Evolutionary conservation across 192 early-diverging fungal species (phyloP), one percentile per base, ranked within the genome.

Genomic region (Linnemannia elongata): DNA sequence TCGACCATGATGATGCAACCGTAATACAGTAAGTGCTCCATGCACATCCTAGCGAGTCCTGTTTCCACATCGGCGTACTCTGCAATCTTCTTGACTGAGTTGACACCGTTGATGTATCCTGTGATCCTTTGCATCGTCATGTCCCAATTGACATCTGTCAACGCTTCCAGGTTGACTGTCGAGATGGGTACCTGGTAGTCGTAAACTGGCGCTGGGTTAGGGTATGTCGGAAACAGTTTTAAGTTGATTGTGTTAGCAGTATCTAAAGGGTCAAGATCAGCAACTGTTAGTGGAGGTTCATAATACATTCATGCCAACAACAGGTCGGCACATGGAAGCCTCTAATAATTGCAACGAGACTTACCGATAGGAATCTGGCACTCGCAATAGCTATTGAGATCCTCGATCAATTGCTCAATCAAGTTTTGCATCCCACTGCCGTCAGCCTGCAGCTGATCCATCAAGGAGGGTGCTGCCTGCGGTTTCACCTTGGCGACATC

Each of bases 11-110:
- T 93, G 38, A 98, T 95, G 78, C 97, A 98, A 10, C 97, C 97
- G 86, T 97, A 99, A 88, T 96, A 98, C 90, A 98, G 83, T 42
- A 99, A 81, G 82, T 99, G 99, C 75, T 97, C 93, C 57, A 99
- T 94, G 52, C 96, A 95, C 75, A 95, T 84, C 38, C 96, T 79
- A 3, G 97, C 96, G 49, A 96, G 93, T 6, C 89, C 92, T 38
- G 92, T 88, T 76, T 95, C 93, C 0, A 98, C 96, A 90, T 97
- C 95, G 5, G 96, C 90, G 74, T 94, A 85, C 63, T 94, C 93
- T 0, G 97, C 94, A 52, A 99, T 97, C 52, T 92, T 82, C 69
- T 94, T 94, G 42, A 99, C 95, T 76, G 95, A 94, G 83, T 93
- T 92, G 35, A 97, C 94, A 6, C 97, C 97, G 85, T 99, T 95